These are phyloP conservation scores for Taxawa tesnikishii DNA, from an alignment of 2,329 filamentous ascomycete genomes.

Conservation along the genomic window DNA sequence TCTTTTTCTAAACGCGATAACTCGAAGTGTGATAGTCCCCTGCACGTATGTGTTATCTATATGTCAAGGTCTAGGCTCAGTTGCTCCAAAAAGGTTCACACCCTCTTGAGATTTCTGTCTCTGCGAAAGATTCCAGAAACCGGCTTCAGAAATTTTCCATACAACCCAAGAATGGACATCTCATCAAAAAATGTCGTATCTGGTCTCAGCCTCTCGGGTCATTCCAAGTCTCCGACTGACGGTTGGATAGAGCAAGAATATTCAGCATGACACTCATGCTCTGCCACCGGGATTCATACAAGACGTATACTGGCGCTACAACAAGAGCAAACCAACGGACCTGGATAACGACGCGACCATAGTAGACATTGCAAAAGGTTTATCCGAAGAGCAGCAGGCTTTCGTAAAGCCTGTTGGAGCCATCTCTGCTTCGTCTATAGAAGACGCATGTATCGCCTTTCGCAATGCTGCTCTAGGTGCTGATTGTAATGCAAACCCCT, in stretches of 20 bases:
- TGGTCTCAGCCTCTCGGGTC: too few species aligned
- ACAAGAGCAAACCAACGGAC: slow-evolving; percentile 9
- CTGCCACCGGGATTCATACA: slow-evolving; percentile 8
- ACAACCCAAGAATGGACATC: too few species aligned
- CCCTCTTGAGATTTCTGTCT: too few species aligned
- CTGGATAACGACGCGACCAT: slow-evolving; percentile 7
- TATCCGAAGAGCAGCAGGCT: slow-evolving; percentile 6
- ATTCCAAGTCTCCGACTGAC: too few species aligned
- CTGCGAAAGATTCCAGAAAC: too few species aligned
- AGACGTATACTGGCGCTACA: slow-evolving; percentile 10
- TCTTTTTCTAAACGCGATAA: too few species aligned
- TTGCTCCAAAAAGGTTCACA: too few species aligned
- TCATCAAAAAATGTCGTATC: too few species aligned
- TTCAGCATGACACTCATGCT: slow-evolving; percentile 9
- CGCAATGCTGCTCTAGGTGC: slow-evolving; percentile 5
- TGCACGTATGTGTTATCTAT: too few species aligned
- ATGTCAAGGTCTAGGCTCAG: too few species aligned
- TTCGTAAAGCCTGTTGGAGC: slow-evolving; percentile 4
- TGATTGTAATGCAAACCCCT: slow-evolving; percentile 2
- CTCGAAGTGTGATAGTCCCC: too few species aligned
- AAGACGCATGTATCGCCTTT: slow-evolving; percentile 7
- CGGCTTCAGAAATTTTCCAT: too few species aligned
- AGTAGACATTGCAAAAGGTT: slow-evolving; percentile 6
- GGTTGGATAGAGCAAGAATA: slow-evolving; percentile 1
- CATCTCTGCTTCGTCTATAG: slow-evolving; percentile 3